phyloP scores from a whole-genome alignment of 192 early-diverging fungal species.

The Piromyces sp. region DNA sequence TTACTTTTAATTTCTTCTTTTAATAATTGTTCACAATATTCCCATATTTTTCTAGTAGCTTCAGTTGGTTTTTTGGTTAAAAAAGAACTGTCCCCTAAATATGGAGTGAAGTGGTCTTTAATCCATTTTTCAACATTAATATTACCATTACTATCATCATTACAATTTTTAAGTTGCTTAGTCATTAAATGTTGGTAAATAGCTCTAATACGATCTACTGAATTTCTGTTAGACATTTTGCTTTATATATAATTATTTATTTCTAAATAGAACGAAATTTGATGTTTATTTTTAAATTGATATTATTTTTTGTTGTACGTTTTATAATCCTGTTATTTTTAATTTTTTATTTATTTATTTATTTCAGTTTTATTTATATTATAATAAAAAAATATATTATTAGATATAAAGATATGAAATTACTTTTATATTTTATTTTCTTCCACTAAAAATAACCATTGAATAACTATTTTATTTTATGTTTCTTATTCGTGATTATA shows the following conservation, averaged over 20 bases:
- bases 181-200: neutral
- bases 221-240: neutral
- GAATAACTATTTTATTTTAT: no score
- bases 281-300: neutral
- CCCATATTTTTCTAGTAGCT: slow-evolving; percentile 4
- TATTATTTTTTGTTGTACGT: no score
- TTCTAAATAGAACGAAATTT: neutral
- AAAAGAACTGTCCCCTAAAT: neutral
- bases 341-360: no score
- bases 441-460: no score
- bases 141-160: neutral
- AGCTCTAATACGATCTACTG: neutral
- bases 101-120: neutral
- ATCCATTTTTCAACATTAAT: neutral
- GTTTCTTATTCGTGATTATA: no score
- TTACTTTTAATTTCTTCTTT: slow-evolving; percentile 1
- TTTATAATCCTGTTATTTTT: no score
- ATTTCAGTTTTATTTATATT: no score
- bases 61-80: neutral
- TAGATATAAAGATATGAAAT: no score
- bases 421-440: no score
- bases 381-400: no score
- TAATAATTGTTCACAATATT: slow-evolving; percentile 1
- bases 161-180: neutral
- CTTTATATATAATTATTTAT: neutral